Evolutionary conservation across 768 basidiomycete species (phyloP).

Genomic region (Tylopilus vinaceipallidus): DNA sequence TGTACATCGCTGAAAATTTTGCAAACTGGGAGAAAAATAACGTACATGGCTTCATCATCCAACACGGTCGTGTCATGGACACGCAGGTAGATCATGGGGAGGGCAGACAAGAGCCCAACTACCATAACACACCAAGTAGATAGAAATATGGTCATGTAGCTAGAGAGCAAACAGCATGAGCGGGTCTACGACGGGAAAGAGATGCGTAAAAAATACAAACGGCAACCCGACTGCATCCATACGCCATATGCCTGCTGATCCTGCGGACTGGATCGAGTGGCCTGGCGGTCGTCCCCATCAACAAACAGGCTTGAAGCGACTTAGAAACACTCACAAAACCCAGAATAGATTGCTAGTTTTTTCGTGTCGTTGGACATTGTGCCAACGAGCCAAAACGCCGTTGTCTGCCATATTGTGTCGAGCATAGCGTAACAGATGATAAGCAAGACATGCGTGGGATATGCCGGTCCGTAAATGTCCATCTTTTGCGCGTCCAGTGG

Average conservation of each 20-base stretch:
- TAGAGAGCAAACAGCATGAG: conserved; percentile 12
- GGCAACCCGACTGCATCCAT: conserved; percentile 61
- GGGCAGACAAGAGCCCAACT: conserved; percentile 57
- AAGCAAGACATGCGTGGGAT: conserved; percentile 44
- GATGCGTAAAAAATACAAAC: conserved; percentile 41
- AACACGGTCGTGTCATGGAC: conserved; percentile 56
- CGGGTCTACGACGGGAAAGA: too few relatives aligned
- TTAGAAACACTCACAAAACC: conserved; percentile 73
- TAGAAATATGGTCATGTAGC: conserved; percentile 67
- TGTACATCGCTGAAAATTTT: not conserved
- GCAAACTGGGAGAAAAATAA: not conserved
- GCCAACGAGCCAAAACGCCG: conserved; percentile 76
- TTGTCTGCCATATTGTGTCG: conserved; percentile 82
- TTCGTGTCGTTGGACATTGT: conserved; percentile 79
- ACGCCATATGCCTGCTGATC: conserved; percentile 69
- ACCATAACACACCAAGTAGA: conserved; percentile 70
- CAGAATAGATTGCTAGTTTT: conserved; percentile 73
- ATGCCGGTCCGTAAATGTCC: conserved; percentile 43
- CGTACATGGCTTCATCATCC: conserved; percentile 56
- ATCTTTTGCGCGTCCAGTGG: conserved; percentile 43
- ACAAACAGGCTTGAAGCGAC: conserved; percentile 6
- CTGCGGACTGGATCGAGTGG: conserved; percentile 75
- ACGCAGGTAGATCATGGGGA: conserved; percentile 73
- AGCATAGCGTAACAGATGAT: conserved; percentile 70
- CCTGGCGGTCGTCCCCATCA: conserved; percentile 33